Conservation (phyloP, 1,284 basidiomycete species). For the Hymenochaete sp. region DNA sequence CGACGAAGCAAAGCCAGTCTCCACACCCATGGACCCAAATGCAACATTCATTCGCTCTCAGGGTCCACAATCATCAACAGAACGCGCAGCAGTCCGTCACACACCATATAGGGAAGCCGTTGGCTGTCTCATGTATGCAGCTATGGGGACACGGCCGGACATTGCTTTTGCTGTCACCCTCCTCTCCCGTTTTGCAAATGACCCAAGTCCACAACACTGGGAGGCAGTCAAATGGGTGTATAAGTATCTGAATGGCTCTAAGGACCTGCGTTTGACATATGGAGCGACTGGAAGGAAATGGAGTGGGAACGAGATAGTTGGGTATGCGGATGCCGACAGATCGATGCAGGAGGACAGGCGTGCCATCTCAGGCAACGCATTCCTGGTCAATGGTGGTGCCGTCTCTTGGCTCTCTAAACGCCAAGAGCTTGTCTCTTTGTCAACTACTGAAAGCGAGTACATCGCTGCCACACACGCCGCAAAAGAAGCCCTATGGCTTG, state of each 20-base stretch:
- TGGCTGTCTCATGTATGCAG: conserved; percentile 28
- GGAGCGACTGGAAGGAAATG: too few species aligned
- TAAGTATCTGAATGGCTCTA: conserved; percentile 14
- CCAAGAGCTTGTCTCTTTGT: conserved; percentile 17
- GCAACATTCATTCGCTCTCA: conserved; percentile 16
- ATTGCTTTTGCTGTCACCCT: conserved; percentile 17
- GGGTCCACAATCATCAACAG: conserved; percentile 21
- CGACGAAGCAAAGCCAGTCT: conserved; percentile 18
- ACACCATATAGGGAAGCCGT: conserved; percentile 25
- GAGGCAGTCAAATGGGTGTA: conserved; percentile 18
- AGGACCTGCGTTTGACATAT: conserved; percentile 9
- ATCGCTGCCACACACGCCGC: conserved; percentile 18
- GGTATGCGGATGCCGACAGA: conserved; percentile 18
- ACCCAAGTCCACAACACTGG: conserved; percentile 15
- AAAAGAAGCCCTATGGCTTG: conserved; percentile 23
- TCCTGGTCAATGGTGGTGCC: conserved; percentile 12
- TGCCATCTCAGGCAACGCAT: conserved; percentile 20
- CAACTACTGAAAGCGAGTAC: conserved; percentile 18
- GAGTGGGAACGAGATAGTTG: too few species aligned
- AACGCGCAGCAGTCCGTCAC: conserved; percentile 23
- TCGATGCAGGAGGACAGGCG: conserved; percentile 16
- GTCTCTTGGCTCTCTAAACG: conserved; percentile 19
- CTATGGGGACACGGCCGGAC: conserved; percentile 24
- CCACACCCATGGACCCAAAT: conserved; percentile 21
- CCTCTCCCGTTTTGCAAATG: conserved; percentile 15